Evolutionary conservation across 306 rosid species (phyloP), one percentile per base, ranked within the genome.

Genomic region (Pueraria montana): DNA sequence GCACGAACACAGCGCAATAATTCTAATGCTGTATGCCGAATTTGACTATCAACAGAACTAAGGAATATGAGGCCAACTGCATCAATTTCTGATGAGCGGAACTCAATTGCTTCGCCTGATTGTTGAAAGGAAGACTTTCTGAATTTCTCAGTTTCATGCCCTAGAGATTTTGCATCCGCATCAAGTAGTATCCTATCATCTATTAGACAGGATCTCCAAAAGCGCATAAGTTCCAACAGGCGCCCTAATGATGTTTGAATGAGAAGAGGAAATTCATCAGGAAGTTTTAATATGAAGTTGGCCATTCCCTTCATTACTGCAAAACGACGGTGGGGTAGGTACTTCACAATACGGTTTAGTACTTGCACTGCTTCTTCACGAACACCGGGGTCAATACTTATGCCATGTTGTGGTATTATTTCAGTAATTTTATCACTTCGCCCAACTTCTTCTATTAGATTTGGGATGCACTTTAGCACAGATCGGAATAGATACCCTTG

Each of bases 341-440:
- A 89, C 80, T 92, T 94, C 58, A 96, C 98, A 83, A 96, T 92
- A 80, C 99, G 92, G 82, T 94, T 96, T 74, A 96, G 84, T 65
- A 96, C 99, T 87, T 89, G 99, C 56, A 89, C 99, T 74, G 99
- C 99, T 87, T 96, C 99, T 86, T 94, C 99, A 8, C 99, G 99
- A 85, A 96, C 99, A 87, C 98, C 99, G 8, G 99, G 99, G 88
- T 96, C 99, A 77, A 96, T 96, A 85, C 99, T 96, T 86, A 96
- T 96, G 84, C 99, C 99, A 94, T 96, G 99, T 76, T 96, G 99
- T 74, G 99, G 99, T 84, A 96, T 94, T 83, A 96, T 96, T 87
- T 96, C 99, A 80, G 99, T 92, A 68, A 96, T 96, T 90, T 94
- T 96, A 88, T 96, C 99, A 89, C 66, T 91, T 74, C 99, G 91